phyloP scores from a whole-genome alignment of 306 rosid species.

The Lathyrus oleraceus region DNA sequence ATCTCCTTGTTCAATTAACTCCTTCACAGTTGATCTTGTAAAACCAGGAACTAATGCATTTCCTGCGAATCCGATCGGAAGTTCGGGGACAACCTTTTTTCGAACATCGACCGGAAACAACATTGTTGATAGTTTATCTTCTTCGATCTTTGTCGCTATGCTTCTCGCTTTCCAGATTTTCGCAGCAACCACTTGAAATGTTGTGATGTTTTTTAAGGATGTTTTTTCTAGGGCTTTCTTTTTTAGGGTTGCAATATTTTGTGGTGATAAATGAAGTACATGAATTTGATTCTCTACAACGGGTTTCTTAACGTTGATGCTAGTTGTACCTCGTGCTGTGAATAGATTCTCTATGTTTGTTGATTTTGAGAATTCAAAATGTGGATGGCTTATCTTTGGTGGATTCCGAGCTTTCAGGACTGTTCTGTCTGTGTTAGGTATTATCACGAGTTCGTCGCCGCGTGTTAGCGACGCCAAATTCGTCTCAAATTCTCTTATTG shows the following conservation, averaged over 20 bases:
- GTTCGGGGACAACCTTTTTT: slow-evolving; percentile 46
- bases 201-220: slow-evolving; percentile 34
- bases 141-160: slow-evolving; percentile 34
- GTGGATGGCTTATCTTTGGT: slow-evolving; percentile 50
- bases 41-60: slow-evolving; percentile 64
- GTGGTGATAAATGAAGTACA: slow-evolving; percentile 39
- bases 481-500: slow-evolving; percentile 45
- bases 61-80: slow-evolving; percentile 47
- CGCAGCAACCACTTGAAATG: slow-evolving; percentile 54
- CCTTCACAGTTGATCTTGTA: slow-evolving; percentile 51
- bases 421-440: slow-evolving; percentile 49
- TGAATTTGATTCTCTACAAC: slow-evolving; percentile 17
- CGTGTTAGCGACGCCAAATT: slow-evolving; percentile 56
- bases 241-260: slow-evolving; percentile 38
- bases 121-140: slow-evolving; percentile 42
- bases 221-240: slow-evolving; percentile 29
- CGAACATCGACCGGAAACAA: slow-evolving; percentile 52
- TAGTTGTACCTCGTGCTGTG: slow-evolving; percentile 32
- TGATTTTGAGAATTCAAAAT: slow-evolving; percentile 50
- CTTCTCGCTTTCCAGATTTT: slow-evolving; percentile 60
- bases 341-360: slow-evolving; percentile 22
- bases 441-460: slow-evolving; percentile 28
- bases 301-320: not conserved
- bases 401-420: slow-evolving; percentile 51
- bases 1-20: slow-evolving; percentile 41